phyloP scores from a whole-genome alignment of 176 grass and related monocot genomes.

The Pontederia crassipes region DNA sequence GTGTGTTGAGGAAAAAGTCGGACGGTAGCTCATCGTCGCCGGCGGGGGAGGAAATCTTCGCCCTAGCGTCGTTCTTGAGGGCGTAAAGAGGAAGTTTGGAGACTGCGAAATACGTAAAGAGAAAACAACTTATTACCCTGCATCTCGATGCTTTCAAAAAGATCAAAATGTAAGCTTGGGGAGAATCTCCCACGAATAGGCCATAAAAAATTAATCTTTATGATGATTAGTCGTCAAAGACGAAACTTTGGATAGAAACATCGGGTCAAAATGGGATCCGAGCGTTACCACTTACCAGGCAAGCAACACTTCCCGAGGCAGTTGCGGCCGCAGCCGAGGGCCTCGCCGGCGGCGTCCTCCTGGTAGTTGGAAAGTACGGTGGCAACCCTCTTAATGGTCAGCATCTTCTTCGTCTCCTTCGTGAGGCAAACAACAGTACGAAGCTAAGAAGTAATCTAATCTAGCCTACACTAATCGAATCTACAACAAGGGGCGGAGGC shows the following conservation, averaged over 20 bases:
- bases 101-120: not conserved
- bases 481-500: not conserved
- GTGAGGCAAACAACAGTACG: too few relatives aligned
- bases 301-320: conserved; percentile 17
- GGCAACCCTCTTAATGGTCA: not conserved
- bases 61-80: not conserved
- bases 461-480: too few relatives aligned
- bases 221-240: not conserved
- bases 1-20: conserved; percentile 10
- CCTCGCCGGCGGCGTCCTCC: conserved; percentile 5
- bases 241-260: not conserved
- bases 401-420: not conserved
- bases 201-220: too few relatives aligned
- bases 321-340: conserved; percentile 3
- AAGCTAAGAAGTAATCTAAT: too few relatives aligned
- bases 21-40: not conserved
- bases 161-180: not conserved
- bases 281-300: conserved; percentile 8
- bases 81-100: conserved; percentile 6
- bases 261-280: not conserved
- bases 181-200: too few relatives aligned
- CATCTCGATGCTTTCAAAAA: not conserved
- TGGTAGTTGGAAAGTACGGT: conserved; percentile 15
- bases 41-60: not conserved
- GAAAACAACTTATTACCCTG: not conserved